Evolutionary conservation across 306 rosid species (phyloP), one percentile per base, ranked within the genome.

Genomic region (Pyrus communis): DNA sequence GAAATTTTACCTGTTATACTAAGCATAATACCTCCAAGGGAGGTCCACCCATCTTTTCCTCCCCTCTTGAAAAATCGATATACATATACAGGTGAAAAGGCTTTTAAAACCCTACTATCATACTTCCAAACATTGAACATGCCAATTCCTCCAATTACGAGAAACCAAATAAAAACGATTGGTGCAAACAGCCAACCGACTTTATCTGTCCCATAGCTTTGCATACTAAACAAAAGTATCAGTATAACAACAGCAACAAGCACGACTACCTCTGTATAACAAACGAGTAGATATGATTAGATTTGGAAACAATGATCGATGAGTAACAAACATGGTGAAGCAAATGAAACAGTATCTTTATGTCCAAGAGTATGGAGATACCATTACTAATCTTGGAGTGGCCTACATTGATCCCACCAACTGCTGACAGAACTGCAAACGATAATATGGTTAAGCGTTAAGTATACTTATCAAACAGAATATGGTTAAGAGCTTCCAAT

Each of bases 181-280:
- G 97, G 98, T 71, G 99, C 99, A 81, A 95, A 95, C 81, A 95
- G 99, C 97, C 93, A 95, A 77, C 97, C 89, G 76, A 95, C 97
- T 89, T 74, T 92, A 78, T 95, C 99, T 68, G 96, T 95, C 21
- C 99, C 99, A 69, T 89, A 87, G 78, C 88, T 93, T 82, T 95
- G 99, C 92, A 95, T 67, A 82, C 89, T 89, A 87, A 95, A 95
- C 83, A 95, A 69, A 22, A 94, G 93, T 35, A 89, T 82, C 85
- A 95, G 78, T 87, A 91, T 87, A 63, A 88, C 75, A 51, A 89
- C 99, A 15, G 99, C 97, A 86, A 92, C 89, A 70, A 92, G 70
- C 83, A 92, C 95, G 51, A 90, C 93, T 21, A 89, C 85, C 86
- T 81, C 98, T 95, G 93, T 73, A 79, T 74, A 84, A 11, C 28